Evolutionary conservation across 306 rosid species (phyloP).

Genomic region (Comarum palustre): DNA sequence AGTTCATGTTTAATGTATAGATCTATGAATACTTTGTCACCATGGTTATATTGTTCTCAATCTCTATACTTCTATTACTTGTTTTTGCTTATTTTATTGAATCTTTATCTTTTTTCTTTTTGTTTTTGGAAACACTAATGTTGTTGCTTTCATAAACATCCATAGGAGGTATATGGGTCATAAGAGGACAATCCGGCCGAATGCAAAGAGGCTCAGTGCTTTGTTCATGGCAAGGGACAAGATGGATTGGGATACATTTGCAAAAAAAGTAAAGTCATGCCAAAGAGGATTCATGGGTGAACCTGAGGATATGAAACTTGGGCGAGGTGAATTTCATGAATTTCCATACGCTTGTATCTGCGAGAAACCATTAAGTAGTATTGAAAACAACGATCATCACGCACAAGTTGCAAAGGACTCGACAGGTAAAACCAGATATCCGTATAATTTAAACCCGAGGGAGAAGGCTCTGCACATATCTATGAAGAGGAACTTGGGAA

Average conservation of each 20-base stretch:
- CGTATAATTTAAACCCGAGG: slow-evolving; percentile 13
- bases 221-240: slow-evolving; percentile 64
- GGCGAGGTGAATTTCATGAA: slow-evolving; percentile 90
- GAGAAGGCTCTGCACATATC: slow-evolving; percentile 26
- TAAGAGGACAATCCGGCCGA: slow-evolving; percentile 95
- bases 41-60: neutral
- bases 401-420: slow-evolving; percentile 29
- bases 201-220: slow-evolving; percentile 93
- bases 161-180: slow-evolving; percentile 96
- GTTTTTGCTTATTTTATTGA: neutral
- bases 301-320: slow-evolving; percentile 66
- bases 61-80: neutral
- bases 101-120: neutral
- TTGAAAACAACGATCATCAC: slow-evolving; percentile 26
- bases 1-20: neutral
- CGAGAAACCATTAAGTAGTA: slow-evolving; percentile 53
- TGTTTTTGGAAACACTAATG: neutral
- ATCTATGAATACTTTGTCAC: neutral
- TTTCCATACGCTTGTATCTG: slow-evolving; percentile 74
- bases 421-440: slow-evolving; percentile 24
- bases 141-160: neutral
- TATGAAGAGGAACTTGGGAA: slow-evolving; percentile 23
- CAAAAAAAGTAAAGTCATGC: slow-evolving; percentile 22
- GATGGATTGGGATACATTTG: slow-evolving; percentile 61
- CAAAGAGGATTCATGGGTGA: slow-evolving; percentile 81